Evolutionary conservation across 495 filamentous ascomycete species (phyloP), one percentile per base, ranked within the genome.

Genomic region (Aspergillus avenaceus): DNA sequence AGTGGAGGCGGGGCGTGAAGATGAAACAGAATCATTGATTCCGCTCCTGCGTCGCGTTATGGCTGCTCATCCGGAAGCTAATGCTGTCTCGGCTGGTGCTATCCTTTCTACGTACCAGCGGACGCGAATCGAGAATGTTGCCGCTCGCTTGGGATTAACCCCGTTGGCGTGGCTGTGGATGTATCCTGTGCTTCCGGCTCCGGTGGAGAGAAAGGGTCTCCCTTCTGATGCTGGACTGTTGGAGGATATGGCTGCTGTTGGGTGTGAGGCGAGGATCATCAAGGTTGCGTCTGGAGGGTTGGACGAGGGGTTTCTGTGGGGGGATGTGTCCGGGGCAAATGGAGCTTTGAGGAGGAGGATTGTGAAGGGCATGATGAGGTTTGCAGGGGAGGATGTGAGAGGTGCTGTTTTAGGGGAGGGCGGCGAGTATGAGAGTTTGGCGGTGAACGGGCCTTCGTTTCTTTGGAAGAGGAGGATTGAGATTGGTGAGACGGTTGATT

Each of bases 101-200:
- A 97, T 99, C 53, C 75, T 97, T 19, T 91, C 86, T 1, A 93
- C 89, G 1, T 99, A 99, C 66, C 93, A 99, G 69, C 86, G 93
- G 43, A 97, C 92, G 0, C 76, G 93, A 9, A 84, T 97, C 21
- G 93, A 99, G 72, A 90, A 87, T 34, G 87, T 97, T 8, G 90
- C 90, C 3, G 53, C 77, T 0, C 75, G 93, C 7, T 71, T 99
- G 1, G 85, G 85, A 9, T 75, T 99, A 2, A 76, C 79, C 0
- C 90, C 93, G 2, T 72, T 99, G 21, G 82, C 88, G 1, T 97
- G 83, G 66, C 73, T 99, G 37, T 99, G 93, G 93, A 85, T 91
- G 69, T 96, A 86, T 66, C 86, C 89, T 1, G 69, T 74, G n/a
- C 77, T 96, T 0, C 84, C 87, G 0, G 58, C 69, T 9, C 59